These are phyloP conservation scores for Phylloporus arenicola DNA, from an alignment of 768 basidiomycete species.

Conservation along the genomic window DNA sequence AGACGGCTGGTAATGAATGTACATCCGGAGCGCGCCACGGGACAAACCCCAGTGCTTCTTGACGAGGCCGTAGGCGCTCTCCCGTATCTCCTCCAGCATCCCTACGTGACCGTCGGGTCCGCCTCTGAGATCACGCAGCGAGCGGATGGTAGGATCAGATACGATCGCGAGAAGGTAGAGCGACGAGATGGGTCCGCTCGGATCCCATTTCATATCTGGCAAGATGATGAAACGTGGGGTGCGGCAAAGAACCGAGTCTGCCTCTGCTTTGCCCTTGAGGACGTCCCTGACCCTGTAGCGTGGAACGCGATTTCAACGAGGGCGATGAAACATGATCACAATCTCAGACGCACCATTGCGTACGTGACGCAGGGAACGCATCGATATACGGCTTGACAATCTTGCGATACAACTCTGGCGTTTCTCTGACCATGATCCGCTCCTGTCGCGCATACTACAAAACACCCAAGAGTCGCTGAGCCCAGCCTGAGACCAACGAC, in stretches of 20 bases:
- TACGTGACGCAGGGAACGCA: conserved; percentile 68
- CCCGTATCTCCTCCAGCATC: conserved; percentile 62
- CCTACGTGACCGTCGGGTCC: conserved; percentile 49
- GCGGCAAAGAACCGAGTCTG: conserved; percentile 63
- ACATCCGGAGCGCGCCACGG: conserved; percentile 63
- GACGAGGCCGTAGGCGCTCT: conserved; percentile 48
- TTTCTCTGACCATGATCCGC: conserved; percentile 72
- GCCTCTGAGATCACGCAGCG: conserved; percentile 64
- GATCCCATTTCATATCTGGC: conserved; percentile 98
- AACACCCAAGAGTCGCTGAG: neutral
- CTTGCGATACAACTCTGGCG: conserved; percentile 64
- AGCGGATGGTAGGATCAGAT: conserved; percentile 54
- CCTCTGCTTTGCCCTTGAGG: conserved; percentile 69
- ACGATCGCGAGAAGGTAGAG: conserved; percentile 85
- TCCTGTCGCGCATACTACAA: conserved; percentile 72
- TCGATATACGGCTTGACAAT: conserved; percentile 76
- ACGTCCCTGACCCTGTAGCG: conserved; percentile 65
- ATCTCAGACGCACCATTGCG: conserved; percentile 58
- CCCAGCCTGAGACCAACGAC: neutral
- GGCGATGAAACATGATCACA: no score
- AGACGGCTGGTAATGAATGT: conserved; percentile 91
- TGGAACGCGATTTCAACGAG: no score
- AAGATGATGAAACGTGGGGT: conserved; percentile 68
- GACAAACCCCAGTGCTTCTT: conserved; percentile 62
- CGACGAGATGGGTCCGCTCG: conserved; percentile 51